A percentile compares a stretch with the other conserved stretches of the same genome.
phyloP scores from a whole-genome alignment of 1,284 basidiomycete genomes.

The Grifola frondosa region DNA sequence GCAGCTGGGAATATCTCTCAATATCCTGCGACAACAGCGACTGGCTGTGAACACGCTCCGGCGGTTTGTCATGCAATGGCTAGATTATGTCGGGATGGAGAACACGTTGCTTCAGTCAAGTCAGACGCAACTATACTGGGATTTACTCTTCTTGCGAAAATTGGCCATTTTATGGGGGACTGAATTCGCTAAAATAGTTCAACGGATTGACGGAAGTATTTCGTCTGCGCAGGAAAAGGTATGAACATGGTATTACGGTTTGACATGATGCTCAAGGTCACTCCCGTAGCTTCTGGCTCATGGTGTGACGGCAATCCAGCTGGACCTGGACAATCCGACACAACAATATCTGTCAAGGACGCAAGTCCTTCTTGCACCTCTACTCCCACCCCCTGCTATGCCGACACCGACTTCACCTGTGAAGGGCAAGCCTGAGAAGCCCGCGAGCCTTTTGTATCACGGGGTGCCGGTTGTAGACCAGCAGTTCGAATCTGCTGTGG shows the following conservation, averaged over 20 bases:
- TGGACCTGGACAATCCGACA: constrained; percentile 11
- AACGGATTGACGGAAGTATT: constrained; percentile 9
- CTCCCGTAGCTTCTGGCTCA: constrained; percentile 9
- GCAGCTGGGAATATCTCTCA: constrained; percentile 46
- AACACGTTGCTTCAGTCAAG: constrained; percentile 4
- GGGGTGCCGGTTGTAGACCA: constrained; percentile 33
- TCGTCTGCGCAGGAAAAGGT: not conserved
- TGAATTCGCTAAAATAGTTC: not conserved
- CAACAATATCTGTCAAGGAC: constrained; percentile 29
- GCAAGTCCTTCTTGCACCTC: constrained; percentile 34
- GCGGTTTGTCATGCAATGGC: constrained; percentile 39
- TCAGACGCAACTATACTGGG: constrained; percentile 30
- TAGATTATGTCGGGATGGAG: constrained; percentile 27
- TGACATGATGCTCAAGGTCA: no score
- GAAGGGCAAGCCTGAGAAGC: constrained; percentile 19
- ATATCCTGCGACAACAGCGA: constrained; percentile 33
- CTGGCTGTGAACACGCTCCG: constrained; percentile 42
- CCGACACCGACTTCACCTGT: constrained; percentile 12
- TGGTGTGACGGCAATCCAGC: constrained; percentile 2
- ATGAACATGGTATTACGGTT: no score
- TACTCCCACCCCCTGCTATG: constrained; percentile 30
- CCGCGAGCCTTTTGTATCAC: constrained; percentile 25
- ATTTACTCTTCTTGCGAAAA: constrained; percentile 49
- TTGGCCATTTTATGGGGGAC: constrained; percentile 12
- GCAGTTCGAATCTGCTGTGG: constrained; percentile 37